A percentile compares a stretch with the other conserved stretches of the same genome.
phyloP scores from a whole-genome alignment of 352 stramenopile genomes.

The Phytophthora pisi region DNA sequence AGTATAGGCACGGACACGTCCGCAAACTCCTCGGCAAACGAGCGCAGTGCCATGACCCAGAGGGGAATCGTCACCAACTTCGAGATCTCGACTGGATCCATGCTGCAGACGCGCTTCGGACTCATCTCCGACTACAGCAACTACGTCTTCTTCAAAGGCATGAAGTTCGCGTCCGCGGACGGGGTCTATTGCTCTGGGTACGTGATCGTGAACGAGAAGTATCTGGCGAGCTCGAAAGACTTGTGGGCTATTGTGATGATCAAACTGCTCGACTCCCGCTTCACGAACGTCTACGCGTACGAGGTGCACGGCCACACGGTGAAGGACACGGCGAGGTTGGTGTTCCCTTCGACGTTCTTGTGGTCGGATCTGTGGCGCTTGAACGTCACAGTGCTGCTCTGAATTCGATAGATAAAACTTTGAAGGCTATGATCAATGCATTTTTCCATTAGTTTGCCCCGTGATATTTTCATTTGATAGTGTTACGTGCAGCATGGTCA shows the following conservation, averaged over 20 bases:
- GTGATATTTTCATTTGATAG: background rate
- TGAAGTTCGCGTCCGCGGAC: conserved; percentile 44
- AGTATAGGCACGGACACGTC: conserved; percentile 13
- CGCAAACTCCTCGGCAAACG: conserved; percentile 16
- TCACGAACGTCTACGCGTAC: conserved; percentile 41
- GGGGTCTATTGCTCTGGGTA: conserved; percentile 44
- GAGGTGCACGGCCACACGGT: conserved; percentile 39
- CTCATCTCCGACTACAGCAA: conserved; percentile 47
- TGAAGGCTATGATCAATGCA: too few species aligned
- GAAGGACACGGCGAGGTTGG: conserved; percentile 36
- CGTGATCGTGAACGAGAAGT: conserved; percentile 47
- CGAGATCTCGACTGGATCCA: conserved; percentile 33
- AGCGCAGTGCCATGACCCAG: conserved; percentile 8
- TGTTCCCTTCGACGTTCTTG: conserved; percentile 37
- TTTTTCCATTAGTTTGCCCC: too few species aligned
- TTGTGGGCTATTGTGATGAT: conserved; percentile 36
- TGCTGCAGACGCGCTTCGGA: conserved; percentile 36
- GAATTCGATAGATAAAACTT: background rate
- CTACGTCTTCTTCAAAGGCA: conserved; percentile 45
- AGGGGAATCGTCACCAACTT: conserved; percentile 29
- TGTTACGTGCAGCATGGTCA: background rate
- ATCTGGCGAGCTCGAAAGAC: conserved; percentile 39
- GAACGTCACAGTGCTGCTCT: conserved; percentile 37
- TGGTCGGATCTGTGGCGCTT: conserved; percentile 32
- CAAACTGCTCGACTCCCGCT: conserved; percentile 27